Evolutionary conservation across 495 filamentous ascomycete genomes (phyloP), one percentile per base, ranked within the genome.

Genomic region (Rostrohypoxylon terebratum): DNA sequence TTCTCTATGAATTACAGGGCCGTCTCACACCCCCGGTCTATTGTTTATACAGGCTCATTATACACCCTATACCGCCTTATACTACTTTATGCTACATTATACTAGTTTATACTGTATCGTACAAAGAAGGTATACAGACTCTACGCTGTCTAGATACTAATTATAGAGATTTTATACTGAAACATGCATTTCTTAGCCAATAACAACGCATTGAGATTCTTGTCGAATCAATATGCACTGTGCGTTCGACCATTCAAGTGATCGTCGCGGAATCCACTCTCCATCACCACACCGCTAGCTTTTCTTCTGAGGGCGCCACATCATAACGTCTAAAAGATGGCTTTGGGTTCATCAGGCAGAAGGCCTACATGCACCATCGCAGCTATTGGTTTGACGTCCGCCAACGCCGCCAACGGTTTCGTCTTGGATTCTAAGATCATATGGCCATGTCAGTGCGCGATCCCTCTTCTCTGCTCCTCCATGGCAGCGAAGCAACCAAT

Each of bases 401-500:
- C 54, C 68, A 63, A 54, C 61, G 59, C 61, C 61, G 53, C 47
- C 54, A 34, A 21, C 33, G n/a, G 31, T 47, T 59, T 45, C 45
- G 60, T 65, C 53, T 58, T 25, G 42, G 54, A 53, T 34, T 53
- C 38, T 14, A 42, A 20, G 21, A 58, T 59, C 66, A 51, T 58
- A 53, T 36, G 53, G 36, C 68, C 68, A 54, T 60, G 47, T 65
- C 60, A 63, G 45, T 51, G 23, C 33, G 55, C 34, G 44, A 8
- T 42, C 54, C 53, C 53, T 65, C 33, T 18, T 42, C 36, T 38
- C 6, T 28, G 2, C 28, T 28, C 28, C 28, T 28, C 28, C 28
- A 63, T 62, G 53, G 51, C 45, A 34, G 61, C 28, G 67, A 63
- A 42, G 42, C 48, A 34, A 33, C 60, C 54, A 69, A 47, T 59